These are phyloP conservation scores for Colletotrichum trifolii DNA, from an alignment of 2,329 filamentous ascomycete species.

Conservation along the genomic window DNA sequence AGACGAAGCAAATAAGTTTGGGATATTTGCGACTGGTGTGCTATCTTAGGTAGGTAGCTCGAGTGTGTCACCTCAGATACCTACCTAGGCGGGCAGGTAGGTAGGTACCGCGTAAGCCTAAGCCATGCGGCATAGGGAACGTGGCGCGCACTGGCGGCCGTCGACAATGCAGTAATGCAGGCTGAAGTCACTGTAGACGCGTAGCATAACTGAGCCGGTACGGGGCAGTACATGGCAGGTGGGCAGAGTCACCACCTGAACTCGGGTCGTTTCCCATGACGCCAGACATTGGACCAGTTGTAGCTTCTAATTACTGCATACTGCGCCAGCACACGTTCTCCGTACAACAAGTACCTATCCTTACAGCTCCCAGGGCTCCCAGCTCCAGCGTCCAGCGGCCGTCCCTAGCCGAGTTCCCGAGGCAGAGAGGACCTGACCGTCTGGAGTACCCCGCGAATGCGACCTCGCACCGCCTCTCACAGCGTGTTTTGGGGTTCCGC, in stretches of 20 bases:
- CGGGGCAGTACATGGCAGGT: too few relatives aligned
- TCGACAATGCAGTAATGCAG: slow-evolving; percentile 10
- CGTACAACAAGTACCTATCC: too few relatives aligned
- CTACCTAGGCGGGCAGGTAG: too few relatives aligned
- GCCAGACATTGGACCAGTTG: slow-evolving; percentile 18
- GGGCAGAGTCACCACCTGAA: too few relatives aligned
- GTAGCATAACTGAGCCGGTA: too few relatives aligned
- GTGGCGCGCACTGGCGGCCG: slow-evolving; percentile 27
- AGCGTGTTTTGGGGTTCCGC: slow-evolving; percentile 30
- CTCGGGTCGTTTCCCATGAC: slow-evolving; percentile 15
- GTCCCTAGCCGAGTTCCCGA: slow-evolving; percentile 35
- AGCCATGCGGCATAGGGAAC: slow-evolving; percentile 26
- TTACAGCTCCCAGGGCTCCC: too few relatives aligned
- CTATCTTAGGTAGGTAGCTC: too few relatives aligned
- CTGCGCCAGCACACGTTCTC: too few relatives aligned
- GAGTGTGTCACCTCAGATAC: too few relatives aligned
- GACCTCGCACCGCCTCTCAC: slow-evolving; percentile 16
- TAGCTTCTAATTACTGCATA: not conserved
- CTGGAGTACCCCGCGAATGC: slow-evolving; percentile 33
- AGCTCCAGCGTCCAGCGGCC: slow-evolving; percentile 16
- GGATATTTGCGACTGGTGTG: not conserved
- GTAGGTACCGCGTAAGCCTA: slow-evolving; percentile 8
- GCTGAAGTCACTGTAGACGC: too few relatives aligned
- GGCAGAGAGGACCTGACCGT: slow-evolving; percentile 22
- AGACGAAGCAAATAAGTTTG: not conserved